Evolutionary conservation across 1,139 yeast species (phyloP).

Genomic region (Barnettozyma hawaiiensis): DNA sequence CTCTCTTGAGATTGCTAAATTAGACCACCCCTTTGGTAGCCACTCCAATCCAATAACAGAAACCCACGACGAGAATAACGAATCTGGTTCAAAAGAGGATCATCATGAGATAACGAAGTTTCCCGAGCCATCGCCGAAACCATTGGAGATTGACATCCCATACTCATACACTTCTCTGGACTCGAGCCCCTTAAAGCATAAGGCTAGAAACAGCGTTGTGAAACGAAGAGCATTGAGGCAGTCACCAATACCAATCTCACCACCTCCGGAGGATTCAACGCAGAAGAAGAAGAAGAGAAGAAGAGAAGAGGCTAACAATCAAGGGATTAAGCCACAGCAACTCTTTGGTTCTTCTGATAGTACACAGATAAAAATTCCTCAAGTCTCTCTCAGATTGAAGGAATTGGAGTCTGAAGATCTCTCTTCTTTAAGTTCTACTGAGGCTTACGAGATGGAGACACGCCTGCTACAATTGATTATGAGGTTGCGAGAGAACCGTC

Average conservation of each 20-base stretch:
- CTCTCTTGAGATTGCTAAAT: not conserved
- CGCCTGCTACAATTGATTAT: conserved; percentile 17
- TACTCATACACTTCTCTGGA: conserved; percentile 4
- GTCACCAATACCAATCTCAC: conserved; percentile 6
- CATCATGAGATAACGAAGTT: not conserved
- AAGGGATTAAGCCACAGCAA: not conserved
- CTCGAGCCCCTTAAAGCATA: conserved; percentile 11
- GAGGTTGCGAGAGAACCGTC: conserved; percentile 15
- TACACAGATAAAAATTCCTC: not conserved
- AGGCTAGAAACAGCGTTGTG: not conserved
- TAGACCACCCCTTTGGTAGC: not conserved
- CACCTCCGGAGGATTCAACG: conserved; percentile 3
- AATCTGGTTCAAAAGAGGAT: not conserved
- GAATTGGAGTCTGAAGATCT: conserved; percentile 8
- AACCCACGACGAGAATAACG: not conserved
- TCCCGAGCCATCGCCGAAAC: not conserved
- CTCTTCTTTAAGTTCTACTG: conserved; percentile 8
- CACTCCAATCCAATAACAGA: not conserved
- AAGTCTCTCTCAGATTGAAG: not conserved
- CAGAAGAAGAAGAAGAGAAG: conserved; percentile 6
- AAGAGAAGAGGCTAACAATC: not conserved
- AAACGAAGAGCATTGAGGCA: conserved; percentile 3
- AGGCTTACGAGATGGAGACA: conserved; percentile 20
- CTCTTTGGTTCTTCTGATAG: not conserved
- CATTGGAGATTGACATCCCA: conserved; percentile 5